Base-by-base conservation (phyloP, 2,329 filamentous ascomycete genomes). In the Teratosphaeria epicoccoides region DNA sequence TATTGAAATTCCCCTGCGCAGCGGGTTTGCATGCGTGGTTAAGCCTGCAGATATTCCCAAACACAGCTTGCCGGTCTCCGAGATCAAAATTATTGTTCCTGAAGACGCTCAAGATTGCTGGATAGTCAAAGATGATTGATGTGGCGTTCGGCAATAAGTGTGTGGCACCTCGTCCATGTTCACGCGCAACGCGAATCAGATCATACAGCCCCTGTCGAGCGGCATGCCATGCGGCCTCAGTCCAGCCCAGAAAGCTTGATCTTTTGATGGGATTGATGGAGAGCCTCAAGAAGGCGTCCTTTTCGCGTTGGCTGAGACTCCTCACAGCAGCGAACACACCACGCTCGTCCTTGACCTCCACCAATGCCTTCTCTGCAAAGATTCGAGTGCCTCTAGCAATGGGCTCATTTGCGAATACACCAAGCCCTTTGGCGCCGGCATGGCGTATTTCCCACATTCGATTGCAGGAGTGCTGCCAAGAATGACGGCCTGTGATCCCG, bases 381-480 rank as follows among this genome's bases (percentile, higher is more conserved):
- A 74, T 70, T 29, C 68, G 60, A 5, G 68, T 72, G 43, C 70
- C 71, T 51, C 58, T 69, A 3, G 61, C 52, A 50, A 74, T 73
- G 45, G 66, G 56, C 33, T 51, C 46, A 6, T 48, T 65, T 7
- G 71, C 71, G 48, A 74, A 59, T n/a, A 74, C 60, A 14, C 70
- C 70, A 60, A 66, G 66, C 1, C 72, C 71, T 60, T 68, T 70
- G 33, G 55, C 53, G 37, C 58, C 58, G 47, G 62, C 52, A 44
- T 55, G 52, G 37, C 55, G 55, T 33, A 63, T 53, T 43, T 58
- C 54, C 43, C 57, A 63, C 50, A 62, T 58, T 23, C 54, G 43
- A 17, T 14, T 37, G 4, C 17, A n/a, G n/a, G 4, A 17, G 17
- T n/a, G 12, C n/a, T 17, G n/a, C n/a, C 17, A 20, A 37, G 29